These are phyloP conservation scores for Zymoseptoria brevis DNA, from an alignment of 2,329 filamentous ascomycete genomes.

Conservation along the genomic window DNA sequence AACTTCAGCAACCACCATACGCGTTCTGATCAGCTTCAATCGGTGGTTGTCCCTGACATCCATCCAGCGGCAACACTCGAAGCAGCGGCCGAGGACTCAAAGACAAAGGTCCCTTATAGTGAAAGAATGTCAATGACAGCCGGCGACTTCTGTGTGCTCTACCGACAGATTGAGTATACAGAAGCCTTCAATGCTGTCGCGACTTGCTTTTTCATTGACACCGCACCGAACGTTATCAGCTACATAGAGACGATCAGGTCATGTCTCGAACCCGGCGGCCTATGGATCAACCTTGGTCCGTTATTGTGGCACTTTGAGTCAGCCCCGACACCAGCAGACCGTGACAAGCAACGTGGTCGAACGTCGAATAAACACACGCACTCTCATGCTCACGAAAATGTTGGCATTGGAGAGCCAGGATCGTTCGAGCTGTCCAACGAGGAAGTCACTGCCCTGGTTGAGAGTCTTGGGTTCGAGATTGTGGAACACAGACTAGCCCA, in stretches of 20 bases:
- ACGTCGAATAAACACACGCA: conserved; percentile 23
- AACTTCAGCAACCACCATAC: conserved; percentile 78
- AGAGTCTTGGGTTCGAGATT: conserved; percentile 67
- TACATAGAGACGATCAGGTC: conserved; percentile 78
- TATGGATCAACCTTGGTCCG: conserved; percentile 86
- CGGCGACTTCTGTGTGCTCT: conserved; percentile 86
- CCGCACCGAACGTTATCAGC: conserved; percentile 81
- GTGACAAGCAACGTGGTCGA: conserved; percentile 32
- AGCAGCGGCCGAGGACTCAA: conserved; percentile 18
- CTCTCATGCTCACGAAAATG: conserved; percentile 6
- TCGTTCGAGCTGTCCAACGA: conserved; percentile 85
- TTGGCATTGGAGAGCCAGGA: conserved; percentile 70
- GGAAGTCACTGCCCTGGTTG: conserved; percentile 71
- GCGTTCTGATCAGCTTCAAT: conserved; percentile 65
- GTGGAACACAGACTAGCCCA: conserved; percentile 42
- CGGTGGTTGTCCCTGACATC: conserved; percentile 71
- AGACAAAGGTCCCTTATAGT: conserved; percentile 29
- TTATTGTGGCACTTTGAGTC: conserved; percentile 94
- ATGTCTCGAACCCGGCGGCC: conserved; percentile 67
- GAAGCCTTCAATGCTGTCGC: conserved; percentile 71
- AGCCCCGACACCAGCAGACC: conserved; percentile 46
- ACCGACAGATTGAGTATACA: conserved; percentile 55
- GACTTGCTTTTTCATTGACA: conserved; percentile 94
- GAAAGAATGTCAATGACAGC: conserved; percentile 88
- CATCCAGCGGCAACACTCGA: conserved; percentile 34